A percentile compares a stretch with the other conserved stretches of the same genome.
Conservation (phyloP, 768 basidiomycete species). For the Suillus weaverae region DNA sequence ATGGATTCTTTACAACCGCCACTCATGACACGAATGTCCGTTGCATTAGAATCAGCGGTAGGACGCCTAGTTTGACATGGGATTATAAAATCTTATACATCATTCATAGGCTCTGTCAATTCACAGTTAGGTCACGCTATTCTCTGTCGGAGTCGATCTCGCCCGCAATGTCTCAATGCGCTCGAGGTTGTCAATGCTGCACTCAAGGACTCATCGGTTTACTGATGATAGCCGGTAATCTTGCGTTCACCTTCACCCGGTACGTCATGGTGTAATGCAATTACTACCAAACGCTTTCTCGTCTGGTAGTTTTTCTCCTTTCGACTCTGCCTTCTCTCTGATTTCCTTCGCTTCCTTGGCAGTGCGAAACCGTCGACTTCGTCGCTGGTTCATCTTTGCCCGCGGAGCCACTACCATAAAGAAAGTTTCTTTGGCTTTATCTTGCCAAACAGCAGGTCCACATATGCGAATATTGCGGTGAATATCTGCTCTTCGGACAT, state of each 20-base stretch:
- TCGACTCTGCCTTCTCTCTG: slow-evolving; percentile 80
- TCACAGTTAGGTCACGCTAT: too few species aligned
- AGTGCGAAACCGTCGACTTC: slow-evolving; percentile 89
- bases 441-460: slow-evolving; percentile 94
- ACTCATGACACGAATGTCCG: too few species aligned
- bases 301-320: slow-evolving; percentile 88
- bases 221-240: slow-evolving; percentile 90
- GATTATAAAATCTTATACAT: too few species aligned
- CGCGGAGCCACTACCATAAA: slow-evolving; percentile 98
- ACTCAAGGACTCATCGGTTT: too few species aligned
- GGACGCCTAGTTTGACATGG: too few species aligned
- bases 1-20: too few species aligned
- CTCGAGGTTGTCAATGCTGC: too few species aligned
- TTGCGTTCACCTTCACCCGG: slow-evolving; percentile 99
- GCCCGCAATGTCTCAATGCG: too few species aligned
- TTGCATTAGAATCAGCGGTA: too few species aligned
- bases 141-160: too few species aligned
- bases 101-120: too few species aligned
- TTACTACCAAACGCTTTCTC: slow-evolving; percentile 98
- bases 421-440: slow-evolving; percentile 96
- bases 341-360: slow-evolving; percentile 91
- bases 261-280: slow-evolving; percentile 98
- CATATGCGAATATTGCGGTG: slow-evolving; percentile 94
- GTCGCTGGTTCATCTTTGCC: slow-evolving; percentile 99
- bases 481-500: slow-evolving; percentile 97